phyloP scores from a whole-genome alignment of 768 basidiomycete species.

The Hericium coralloides region DNA sequence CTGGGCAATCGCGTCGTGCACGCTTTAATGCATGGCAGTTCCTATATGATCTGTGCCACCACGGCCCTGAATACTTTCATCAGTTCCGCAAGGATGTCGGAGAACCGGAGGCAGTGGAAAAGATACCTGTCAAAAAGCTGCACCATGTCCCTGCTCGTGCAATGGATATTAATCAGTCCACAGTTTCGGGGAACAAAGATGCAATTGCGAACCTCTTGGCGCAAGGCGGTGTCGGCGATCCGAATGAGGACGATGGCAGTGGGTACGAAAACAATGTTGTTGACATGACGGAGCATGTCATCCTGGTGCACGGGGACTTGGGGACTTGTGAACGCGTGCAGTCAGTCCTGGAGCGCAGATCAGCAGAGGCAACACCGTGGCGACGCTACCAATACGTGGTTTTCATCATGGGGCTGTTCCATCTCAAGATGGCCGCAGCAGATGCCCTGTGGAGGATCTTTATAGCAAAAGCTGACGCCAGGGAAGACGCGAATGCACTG shows the following conservation, averaged over 20 bases:
- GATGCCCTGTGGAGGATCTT: conserved; percentile 16
- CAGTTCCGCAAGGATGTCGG: too few species aligned
- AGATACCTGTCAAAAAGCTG: neutral
- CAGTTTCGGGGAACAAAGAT: neutral
- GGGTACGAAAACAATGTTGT: neutral
- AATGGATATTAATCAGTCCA: neutral
- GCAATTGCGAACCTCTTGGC: neutral
- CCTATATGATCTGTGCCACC: too few species aligned
- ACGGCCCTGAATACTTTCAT: too few species aligned
- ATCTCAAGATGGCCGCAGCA: conserved; percentile 24
- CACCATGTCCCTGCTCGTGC: neutral
- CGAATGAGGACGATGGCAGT: neutral
- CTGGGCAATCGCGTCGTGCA: too few species aligned
- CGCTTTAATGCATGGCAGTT: too few species aligned
- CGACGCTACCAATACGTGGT: conserved; percentile 23
- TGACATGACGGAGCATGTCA: conserved; percentile 7
- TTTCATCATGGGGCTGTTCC: conserved; percentile 27
- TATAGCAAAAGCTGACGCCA: neutral
- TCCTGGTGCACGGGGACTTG: conserved; percentile 16
- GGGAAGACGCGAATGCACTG: neutral
- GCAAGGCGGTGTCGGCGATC: neutral
- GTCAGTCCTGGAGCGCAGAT: conserved; percentile 6
- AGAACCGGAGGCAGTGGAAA: too few species aligned
- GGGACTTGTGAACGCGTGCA: conserved; percentile 10
- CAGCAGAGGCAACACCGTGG: conserved; percentile 22